Conservation (phyloP, 345 rosid genomes). For the Eucalyptus shirleyi region DNA sequence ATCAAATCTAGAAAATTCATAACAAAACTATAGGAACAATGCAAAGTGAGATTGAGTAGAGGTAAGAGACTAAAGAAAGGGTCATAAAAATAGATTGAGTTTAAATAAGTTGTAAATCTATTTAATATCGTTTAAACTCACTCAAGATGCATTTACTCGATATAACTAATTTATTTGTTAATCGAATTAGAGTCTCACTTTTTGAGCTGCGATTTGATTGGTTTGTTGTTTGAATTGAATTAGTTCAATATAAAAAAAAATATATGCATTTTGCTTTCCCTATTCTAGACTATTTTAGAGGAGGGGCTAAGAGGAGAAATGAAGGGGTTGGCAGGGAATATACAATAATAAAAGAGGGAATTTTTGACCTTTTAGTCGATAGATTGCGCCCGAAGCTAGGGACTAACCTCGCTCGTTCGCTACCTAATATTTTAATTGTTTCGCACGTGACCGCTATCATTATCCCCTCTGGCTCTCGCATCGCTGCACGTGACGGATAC, state of each 20-base stretch:
- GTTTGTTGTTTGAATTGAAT: accelerated
- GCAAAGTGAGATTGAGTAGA: background rate
- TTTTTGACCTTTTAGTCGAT: background rate
- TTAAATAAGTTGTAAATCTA: no score
- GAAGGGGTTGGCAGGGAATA: background rate
- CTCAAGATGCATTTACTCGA: no score
- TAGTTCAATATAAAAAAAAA: no score
- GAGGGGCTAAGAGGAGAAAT: background rate
- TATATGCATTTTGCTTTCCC: background rate
- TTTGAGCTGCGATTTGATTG: background rate
- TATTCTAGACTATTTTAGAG: background rate
- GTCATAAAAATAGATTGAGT: background rate
- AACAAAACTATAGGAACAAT: background rate
- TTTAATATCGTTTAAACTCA: no score
- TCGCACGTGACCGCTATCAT: background rate
- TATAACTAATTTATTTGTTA: no score
- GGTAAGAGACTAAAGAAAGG: no score
- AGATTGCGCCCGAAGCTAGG: background rate
- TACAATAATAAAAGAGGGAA: background rate
- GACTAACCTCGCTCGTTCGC: background rate
- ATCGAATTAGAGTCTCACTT: background rate
- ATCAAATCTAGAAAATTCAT: no score
- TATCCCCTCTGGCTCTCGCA: background rate
- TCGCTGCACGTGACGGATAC: background rate
- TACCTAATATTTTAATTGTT: background rate